These are phyloP conservation scores for Xylaria sp. DNA, from an alignment of 2,329 filamentous ascomycete species.

Conservation along the genomic window DNA sequence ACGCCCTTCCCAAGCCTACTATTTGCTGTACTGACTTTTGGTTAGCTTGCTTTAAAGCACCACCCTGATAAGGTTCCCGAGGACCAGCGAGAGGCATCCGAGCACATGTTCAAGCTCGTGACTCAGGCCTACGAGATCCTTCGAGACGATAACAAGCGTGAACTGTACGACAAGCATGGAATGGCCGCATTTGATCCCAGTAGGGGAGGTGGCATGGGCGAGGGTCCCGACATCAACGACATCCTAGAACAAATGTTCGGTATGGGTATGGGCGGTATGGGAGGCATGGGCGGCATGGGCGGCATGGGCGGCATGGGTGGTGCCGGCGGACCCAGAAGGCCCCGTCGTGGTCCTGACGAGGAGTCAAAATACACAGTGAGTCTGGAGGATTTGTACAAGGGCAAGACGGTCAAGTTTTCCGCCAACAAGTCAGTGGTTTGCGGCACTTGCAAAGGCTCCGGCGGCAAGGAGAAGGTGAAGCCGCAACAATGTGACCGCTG, in stretches of 20 bases:
- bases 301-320: slow-evolving; percentile 55
- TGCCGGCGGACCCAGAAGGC: slow-evolving; percentile 63
- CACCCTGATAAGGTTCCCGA: slow-evolving; percentile 97
- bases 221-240: slow-evolving; percentile 88
- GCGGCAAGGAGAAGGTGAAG: slow-evolving; percentile 92
- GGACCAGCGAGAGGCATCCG: slow-evolving; percentile 83
- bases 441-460: slow-evolving; percentile 84
- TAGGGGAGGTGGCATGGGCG: slow-evolving; percentile 69
- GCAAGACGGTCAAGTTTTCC: slow-evolving; percentile 96
- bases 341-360: slow-evolving; percentile 81
- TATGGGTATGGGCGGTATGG: slow-evolving; percentile 52
- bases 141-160: slow-evolving; percentile 91
- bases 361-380: slow-evolving; percentile 91
- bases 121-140: slow-evolving; percentile 98
- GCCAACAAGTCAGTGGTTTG: slow-evolving; percentile 96
- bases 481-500: slow-evolving; percentile 84
- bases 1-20: neutral
- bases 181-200: slow-evolving; percentile 94
- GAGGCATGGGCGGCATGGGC: slow-evolving; percentile 56
- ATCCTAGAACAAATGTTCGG: slow-evolving; percentile 92
- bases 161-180: slow-evolving; percentile 91
- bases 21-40: slow-evolving; percentile 23
- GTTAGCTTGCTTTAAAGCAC: slow-evolving; percentile 82
- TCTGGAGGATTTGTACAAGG: slow-evolving; percentile 96
- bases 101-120: slow-evolving; percentile 91